Evolutionary conservation across 257 asterid genomes (phyloP), one percentile per base, ranked within the genome.

Genomic region (Nicotiana benthamiana): DNA sequence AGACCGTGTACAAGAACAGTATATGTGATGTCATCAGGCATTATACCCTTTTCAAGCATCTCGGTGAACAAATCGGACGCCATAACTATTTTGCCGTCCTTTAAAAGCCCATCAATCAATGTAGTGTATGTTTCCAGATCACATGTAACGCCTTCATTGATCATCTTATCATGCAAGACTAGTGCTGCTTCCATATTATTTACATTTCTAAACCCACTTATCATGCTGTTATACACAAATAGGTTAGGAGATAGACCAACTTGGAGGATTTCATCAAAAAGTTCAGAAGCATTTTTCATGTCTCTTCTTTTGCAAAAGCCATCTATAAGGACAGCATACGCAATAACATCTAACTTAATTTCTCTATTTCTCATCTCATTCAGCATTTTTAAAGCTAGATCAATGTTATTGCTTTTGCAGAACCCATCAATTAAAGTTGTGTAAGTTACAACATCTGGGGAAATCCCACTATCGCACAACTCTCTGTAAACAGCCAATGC

Each of bases 111-210:
- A 83, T 90, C 97, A 54, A 94, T 90, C 85, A 94, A 82, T 17
- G 98, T 91, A 75, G 98, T 94, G 84, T 94, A 94, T 52, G 95
- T 94, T 54, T 79, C 86, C 88, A 90, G 80, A 87, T 94, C 96
- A 80, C 91, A 88, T 43, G 84, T 85, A 81, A 90, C 82, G n/a
- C 90, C 90, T 77, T 89, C 91, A 16, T 75, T 77, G 74, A 82
- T 86, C 97, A 94, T 94, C 82, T 81, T 86, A 63, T 85, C 81
- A 54, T 87, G 84, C 79, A 90, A 87, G 36, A 72, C 85, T 27
- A 94, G 91, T 5, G 91, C 93, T 36, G 86, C 81, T 57, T 89
- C 91, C 89, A 89, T 92, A 72, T 94, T 90, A 77, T 84, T 62
- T 28, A 89, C 78, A 82, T 84, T 88, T 86, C 90, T 91, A 87